Evolutionary conservation across 805 yeast species (phyloP).

Genomic region (Scheffersomyces ergatensis): DNA sequence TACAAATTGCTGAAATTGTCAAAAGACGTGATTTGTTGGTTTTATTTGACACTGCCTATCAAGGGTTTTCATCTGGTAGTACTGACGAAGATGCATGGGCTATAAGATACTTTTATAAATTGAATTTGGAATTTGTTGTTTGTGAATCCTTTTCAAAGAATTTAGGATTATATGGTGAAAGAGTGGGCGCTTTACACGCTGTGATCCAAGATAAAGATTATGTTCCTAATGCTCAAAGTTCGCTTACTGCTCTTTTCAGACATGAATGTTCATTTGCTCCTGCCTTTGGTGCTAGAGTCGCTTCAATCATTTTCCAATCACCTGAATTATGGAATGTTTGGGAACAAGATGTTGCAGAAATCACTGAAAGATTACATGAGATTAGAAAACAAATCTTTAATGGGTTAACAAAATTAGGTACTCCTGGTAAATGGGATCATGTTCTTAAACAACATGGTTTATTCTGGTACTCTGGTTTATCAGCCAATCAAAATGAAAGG

Average conservation of each 20-base stretch:
- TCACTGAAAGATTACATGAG: conserved; percentile 27
- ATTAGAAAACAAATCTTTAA: conserved; percentile 27
- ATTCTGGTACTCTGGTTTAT: conserved; percentile 45
- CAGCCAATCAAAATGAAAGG: conserved; percentile 26
- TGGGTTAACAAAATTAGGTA: conserved; percentile 28
- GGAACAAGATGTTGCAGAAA: conserved; percentile 32
- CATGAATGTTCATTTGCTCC: conserved; percentile 46
- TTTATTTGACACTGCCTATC: conserved; percentile 41
- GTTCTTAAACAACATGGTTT: conserved; percentile 37
- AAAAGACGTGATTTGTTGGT: conserved; percentile 24
- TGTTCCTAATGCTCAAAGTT: conserved; percentile 15
- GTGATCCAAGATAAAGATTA: conserved; percentile 16
- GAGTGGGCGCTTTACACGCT: conserved; percentile 38
- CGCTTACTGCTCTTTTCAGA: conserved; percentile 32
- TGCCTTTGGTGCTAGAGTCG: conserved; percentile 45
- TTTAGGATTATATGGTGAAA: conserved; percentile 40
- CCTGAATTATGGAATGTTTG: conserved; percentile 24
- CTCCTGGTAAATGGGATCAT: conserved; percentile 45
- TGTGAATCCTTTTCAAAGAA: conserved; percentile 41
- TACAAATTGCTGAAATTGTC: conserved; percentile 21
- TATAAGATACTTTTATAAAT: conserved; percentile 29
- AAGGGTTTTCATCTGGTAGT: conserved; percentile 51
- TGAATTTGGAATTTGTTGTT: conserved; percentile 41
- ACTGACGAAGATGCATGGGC: conserved; percentile 52
- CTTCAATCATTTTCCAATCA: conserved; percentile 26